These are phyloP conservation scores for Funneliformis mosseae DNA, from an alignment of 192 early-diverging fungal genomes.

Conservation along the genomic window DNA sequence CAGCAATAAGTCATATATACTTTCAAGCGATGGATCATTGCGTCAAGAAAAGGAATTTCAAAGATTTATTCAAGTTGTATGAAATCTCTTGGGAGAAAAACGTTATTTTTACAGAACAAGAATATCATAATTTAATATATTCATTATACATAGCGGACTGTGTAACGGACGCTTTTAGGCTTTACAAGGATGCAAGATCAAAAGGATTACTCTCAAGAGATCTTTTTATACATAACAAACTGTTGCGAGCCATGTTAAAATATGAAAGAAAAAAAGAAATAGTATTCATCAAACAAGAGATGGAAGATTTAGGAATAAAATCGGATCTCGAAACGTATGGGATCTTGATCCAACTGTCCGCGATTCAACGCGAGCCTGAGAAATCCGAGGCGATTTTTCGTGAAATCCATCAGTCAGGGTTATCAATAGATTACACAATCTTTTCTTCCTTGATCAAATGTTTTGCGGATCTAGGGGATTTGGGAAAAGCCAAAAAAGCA, in stretches of 20 bases:
- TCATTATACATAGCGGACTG: not conserved
- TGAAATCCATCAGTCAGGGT: not conserved
- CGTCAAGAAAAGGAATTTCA: not conserved
- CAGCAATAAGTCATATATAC: not conserved
- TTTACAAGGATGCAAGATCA: constrained; percentile 20
- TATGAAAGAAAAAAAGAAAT: not conserved
- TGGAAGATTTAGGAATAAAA: constrained; percentile 9
- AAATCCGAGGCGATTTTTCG: not conserved
- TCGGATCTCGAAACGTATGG: constrained; percentile 1
- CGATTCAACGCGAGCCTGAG: not conserved
- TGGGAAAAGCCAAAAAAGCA: not conserved
- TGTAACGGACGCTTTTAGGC: not conserved
- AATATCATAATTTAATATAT: constrained; percentile 1
- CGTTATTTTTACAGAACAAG: not conserved
- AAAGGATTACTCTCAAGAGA: not conserved
- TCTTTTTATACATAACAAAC: not conserved
- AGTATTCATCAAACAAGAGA: not conserved
- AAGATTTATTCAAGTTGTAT: not conserved
- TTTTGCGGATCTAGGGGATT: not conserved
- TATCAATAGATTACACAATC: not conserved
- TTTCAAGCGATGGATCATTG: not conserved
- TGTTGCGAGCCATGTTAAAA: not conserved
- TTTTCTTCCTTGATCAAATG: not conserved
- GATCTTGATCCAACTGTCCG: not conserved
- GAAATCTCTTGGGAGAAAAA: not conserved